Evolutionary conservation across 2,329 filamentous ascomycete species (phyloP).

Genomic region (Aspergillus brunneoviolaceus): DNA sequence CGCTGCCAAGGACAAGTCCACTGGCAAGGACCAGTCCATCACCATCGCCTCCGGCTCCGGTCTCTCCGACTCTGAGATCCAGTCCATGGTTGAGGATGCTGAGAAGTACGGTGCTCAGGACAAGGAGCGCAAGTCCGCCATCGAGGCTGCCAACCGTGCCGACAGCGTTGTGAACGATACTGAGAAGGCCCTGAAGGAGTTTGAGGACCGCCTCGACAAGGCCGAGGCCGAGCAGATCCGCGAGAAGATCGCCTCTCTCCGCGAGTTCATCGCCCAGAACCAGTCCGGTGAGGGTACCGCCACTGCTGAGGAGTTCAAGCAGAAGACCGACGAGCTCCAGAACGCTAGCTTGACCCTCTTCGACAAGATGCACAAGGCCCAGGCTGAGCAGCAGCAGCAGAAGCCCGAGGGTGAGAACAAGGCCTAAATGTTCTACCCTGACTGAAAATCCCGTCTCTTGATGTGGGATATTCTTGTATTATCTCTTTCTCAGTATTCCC

Average conservation of each 20-base stretch:
- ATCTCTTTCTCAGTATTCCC: conserved; percentile 24
- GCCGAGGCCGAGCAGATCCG: conserved; percentile 86
- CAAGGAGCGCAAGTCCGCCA: conserved; percentile 94
- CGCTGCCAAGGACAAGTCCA: conserved; percentile 98
- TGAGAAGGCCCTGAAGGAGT: conserved; percentile 97
- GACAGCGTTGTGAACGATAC: conserved; percentile 97
- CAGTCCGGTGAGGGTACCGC: conserved; percentile 85
- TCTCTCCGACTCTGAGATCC: conserved; percentile 90
- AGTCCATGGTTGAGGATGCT: conserved; percentile 96
- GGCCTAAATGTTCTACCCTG: conserved; percentile 46
- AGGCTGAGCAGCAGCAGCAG: conserved; percentile 64
- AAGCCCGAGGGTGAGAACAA: conserved; percentile 65
- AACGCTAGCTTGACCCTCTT: conserved; percentile 93
- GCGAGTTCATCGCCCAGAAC: conserved; percentile 90
- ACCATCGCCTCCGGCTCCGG: conserved; percentile 97
- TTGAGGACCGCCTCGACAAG: conserved; percentile 95
- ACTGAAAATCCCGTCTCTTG: conserved; percentile 19
- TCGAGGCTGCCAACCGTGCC: conserved; percentile 95
- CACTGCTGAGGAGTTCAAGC: conserved; percentile 91
- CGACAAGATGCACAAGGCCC: conserved; percentile 99
- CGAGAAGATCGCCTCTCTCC: conserved; percentile 85
- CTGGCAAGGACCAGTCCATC: conserved; percentile 99
- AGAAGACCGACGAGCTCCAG: conserved; percentile 98
- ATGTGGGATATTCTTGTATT: conserved; percentile 17
- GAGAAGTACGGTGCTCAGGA: conserved; percentile 94